These are phyloP conservation scores for Kodamaea sp. DNA, from an alignment of 1,139 yeast genomes.

Conservation along the genomic window DNA sequence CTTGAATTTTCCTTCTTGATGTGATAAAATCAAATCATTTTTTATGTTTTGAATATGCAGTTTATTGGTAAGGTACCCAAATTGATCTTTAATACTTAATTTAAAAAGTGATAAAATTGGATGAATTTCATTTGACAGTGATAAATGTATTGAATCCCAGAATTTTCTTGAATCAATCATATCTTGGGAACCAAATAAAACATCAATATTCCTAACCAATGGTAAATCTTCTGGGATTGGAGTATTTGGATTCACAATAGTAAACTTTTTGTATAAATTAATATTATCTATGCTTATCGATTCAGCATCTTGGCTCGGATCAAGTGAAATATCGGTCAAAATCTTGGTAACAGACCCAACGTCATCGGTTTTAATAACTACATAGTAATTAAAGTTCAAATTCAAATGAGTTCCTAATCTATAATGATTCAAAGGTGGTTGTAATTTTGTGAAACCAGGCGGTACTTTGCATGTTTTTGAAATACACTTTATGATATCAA, in stretches of 20 bases:
- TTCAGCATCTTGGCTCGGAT: conserved; percentile 5
- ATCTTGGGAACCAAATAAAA: conserved; percentile 25
- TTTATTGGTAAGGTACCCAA: conserved; percentile 1
- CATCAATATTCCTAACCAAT: conserved; percentile 23
- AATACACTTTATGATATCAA: conserved; percentile 13
- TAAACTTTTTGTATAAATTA: conserved; percentile 7
- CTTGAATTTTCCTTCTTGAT: conserved; percentile 19
- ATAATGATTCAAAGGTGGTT: conserved; percentile 11
- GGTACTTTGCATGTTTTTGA: conserved; percentile 11
- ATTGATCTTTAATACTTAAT: conserved; percentile 8
- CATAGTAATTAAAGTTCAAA: conserved; percentile 6
- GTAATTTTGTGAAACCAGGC: conserved; percentile 12
- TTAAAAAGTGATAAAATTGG: conserved; percentile 12
- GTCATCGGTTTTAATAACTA: conserved; percentile 3
- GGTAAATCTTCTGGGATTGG: conserved; percentile 11
- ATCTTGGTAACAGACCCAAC: conserved; percentile 4
- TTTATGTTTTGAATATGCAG: conserved; percentile 3
- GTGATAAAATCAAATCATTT: conserved; percentile 4
- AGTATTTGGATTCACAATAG: conserved; percentile 9
- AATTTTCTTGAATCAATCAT: conserved; percentile 16
- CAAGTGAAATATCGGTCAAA: conserved; percentile 1
- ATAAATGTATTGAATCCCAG: conserved; percentile 10
- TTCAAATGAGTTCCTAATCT: not conserved
- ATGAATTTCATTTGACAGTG: conserved; percentile 5
- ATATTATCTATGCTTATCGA: conserved; percentile 5